Base-by-base conservation (phyloP, 2,329 filamentous ascomycete species). In the Emergomyces orientalis region DNA sequence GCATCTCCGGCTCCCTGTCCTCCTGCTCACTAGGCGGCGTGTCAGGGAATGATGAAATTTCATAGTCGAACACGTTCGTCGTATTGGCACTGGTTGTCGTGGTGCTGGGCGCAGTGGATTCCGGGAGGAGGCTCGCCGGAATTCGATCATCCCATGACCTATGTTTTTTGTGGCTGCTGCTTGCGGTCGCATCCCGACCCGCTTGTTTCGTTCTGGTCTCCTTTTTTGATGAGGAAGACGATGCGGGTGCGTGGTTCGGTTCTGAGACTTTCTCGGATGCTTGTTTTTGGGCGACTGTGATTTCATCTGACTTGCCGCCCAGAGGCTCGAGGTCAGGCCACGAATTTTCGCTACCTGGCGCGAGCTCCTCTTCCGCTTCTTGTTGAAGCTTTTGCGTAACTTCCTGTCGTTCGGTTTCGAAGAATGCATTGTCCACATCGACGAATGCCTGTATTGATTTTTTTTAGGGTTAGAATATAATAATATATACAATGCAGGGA, bases 401-500 rank as follows among this genome's bases (percentile, higher is more conserved):
- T 25, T 69, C 69, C 27, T 70, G 64, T 59, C 74, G 70, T 59
- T 78, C 77, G 0, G 67, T 65, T 30, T 72, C 71, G 62, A 80
- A 80, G 22, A 71, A 67, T 59, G 72, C 67, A 56, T 82, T 83
- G 66, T 84, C 82, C 52, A 71, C 72, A 41, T 78, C 74, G n/a
- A 82, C 77, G 63, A 84, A 83, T 34, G 75, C 69, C 73, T 79
- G 63, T 32, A 68, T 47, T 2, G 22, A 25, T 27, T 49, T 4
- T 22, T 22, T 11, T 25, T 27, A 49, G 47, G 22, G 13, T 27
- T 32, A 34, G 6, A 54, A 22, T 34, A 32, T 19, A 34, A 34
- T 17, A 57, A 39, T 11, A 57, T 13, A 14, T 11, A 41, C 13
- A 22, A 8, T 25, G 22, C 41, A 39, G 14, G 32, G 34, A 19